Conservation (phyloP, 208 protist species). For the Wallacemonas collosoma region DNA sequence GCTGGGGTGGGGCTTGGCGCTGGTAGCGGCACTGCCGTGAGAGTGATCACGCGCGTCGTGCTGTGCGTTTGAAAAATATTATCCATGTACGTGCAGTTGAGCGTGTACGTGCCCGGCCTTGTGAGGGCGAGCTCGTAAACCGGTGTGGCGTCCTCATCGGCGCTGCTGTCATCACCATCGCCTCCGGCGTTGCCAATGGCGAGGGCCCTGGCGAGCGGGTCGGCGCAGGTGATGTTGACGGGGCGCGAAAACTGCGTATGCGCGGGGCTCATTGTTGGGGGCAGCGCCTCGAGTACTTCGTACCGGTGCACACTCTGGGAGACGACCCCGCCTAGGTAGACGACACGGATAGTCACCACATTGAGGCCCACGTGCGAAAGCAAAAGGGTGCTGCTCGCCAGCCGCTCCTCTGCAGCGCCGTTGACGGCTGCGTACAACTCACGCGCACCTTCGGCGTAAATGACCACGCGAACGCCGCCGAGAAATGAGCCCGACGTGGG, state of each 20-base stretch:
- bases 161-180: background rate
- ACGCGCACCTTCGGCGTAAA: slow-evolving; percentile 31
- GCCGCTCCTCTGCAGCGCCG: slow-evolving; percentile 9
- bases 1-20: slow-evolving; percentile 32
- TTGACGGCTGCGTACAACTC: slow-evolving; percentile 57
- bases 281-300: slow-evolving; percentile 33
- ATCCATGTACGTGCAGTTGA: slow-evolving; percentile 61
- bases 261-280: slow-evolving; percentile 31
- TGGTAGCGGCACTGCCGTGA: slow-evolving; percentile 37
- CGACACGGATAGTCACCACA: slow-evolving; percentile 18
- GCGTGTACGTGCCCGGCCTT: slow-evolving; percentile 39
- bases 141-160: slow-evolving; percentile 20
- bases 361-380: slow-evolving; percentile 3
- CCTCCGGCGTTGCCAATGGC: slow-evolving; percentile 8
- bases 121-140: slow-evolving; percentile 20
- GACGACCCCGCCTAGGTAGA: slow-evolving; percentile 46
- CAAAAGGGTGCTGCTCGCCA: slow-evolving; percentile 3
- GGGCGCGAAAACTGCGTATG: slow-evolving; percentile 28
- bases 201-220: slow-evolving; percentile 30
- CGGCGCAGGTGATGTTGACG: slow-evolving; percentile 44
- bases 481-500: slow-evolving; percentile 59
- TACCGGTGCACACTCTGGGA: slow-evolving; percentile 33
- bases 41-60: slow-evolving; percentile 20
- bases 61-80: slow-evolving; percentile 29
- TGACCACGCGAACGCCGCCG: slow-evolving; percentile 51